A percentile compares a stretch with the other conserved stretches of the same genome.
Conservation (phyloP, 106 monocot genomes). For the Dendrobium nobile region DNA sequence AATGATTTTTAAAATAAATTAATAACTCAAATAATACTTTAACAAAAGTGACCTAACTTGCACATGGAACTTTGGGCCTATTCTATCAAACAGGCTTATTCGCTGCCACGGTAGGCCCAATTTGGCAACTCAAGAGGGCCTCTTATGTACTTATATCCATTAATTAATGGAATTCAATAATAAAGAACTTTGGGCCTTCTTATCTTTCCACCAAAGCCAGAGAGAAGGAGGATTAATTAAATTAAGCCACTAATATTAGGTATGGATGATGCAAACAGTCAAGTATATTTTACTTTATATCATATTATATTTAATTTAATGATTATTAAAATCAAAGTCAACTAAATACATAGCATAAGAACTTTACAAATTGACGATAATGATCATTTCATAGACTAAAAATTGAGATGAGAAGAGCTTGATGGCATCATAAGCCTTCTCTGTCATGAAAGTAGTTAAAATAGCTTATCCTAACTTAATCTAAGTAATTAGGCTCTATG, state of each 20-base stretch:
- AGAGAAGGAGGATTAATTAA: background rate
- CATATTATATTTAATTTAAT: background rate
- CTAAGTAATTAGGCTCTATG: no score
- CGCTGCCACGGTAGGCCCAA: no score
- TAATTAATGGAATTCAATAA: background rate
- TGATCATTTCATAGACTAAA: no score
- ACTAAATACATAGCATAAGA: background rate
- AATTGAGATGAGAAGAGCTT: no score
- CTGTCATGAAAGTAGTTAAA: background rate
- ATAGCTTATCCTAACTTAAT: background rate
- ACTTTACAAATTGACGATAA: constrained; percentile 3
- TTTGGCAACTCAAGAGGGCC: no score
- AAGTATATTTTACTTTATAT: background rate
- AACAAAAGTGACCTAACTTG: no score
- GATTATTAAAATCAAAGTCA: constrained; percentile 1
- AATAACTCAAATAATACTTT: no score
- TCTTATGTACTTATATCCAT: no score
- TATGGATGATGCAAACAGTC: background rate
- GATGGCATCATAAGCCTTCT: background rate
- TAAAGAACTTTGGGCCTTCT: background rate
- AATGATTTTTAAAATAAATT: no score
- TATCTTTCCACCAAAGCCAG: background rate
- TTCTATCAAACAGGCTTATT: no score
- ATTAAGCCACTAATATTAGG: background rate
- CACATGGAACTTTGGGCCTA: no score